Evolutionary conservation across 331 rosid species (phyloP), one percentile per base, ranked within the genome.

Genomic region (Quercus lobata): DNA sequence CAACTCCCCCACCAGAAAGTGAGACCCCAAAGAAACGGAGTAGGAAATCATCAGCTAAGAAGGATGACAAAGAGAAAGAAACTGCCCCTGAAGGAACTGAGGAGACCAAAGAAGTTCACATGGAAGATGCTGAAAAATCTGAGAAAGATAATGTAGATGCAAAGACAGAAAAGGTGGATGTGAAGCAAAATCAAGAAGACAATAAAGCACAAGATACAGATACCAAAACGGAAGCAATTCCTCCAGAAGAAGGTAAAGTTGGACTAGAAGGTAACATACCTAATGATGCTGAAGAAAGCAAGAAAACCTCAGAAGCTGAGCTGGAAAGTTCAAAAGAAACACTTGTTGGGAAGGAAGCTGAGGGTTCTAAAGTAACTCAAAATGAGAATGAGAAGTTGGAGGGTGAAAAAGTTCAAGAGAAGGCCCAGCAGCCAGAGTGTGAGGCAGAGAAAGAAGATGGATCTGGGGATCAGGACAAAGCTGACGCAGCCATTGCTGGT

Each of bases 11-110:
- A 5, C 83, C 80, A 30, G 94, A 89, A 78, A 81, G 73, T 68
- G 93, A 84, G 75, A 87, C 97, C 69, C 90, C 88, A 18, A 95
- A 87, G 92, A 95, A 89, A 81, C 92, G 92, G 65, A 81, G 86
- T 87, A 91, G 77, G 80, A 91, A 78, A 76, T 75, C 93, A 73
- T 76, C 91, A 5, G 85, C 87, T 57, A 91, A 83, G 87, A 86
- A 89, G 81, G 94, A 84, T 73, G 30, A 46, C 79, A 78, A 80
- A 55, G 89, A 82, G 46, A 41, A 73, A 71, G 87, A 83, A 69
- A 76, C 83, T 84, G 84, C 83, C 17, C 76, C 76, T 34, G 91
- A 85, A 83, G 88, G 62, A 76, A 72, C 77, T 25, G 87, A 85
- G 83, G 91, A 84, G 74, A 69, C 86, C 7, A 84, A 85, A 84